Evolutionary conservation across 176 grass and related monocot genomes (phyloP).

Genomic region (Zea luxurians): DNA sequence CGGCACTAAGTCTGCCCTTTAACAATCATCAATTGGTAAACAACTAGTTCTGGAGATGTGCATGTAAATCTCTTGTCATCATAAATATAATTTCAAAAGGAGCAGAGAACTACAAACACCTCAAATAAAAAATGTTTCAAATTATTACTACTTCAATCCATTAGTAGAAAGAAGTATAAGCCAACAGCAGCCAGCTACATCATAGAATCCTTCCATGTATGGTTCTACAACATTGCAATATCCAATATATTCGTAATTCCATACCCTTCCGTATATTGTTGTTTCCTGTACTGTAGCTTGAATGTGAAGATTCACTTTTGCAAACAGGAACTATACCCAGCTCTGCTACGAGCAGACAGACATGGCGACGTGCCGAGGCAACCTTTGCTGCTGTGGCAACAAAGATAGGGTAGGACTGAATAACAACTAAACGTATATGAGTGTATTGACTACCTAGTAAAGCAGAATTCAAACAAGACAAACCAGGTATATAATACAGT

Average conservation of each 20-base stretch:
- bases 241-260: neutral
- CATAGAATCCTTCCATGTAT: neutral
- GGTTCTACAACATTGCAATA: constrained; percentile 6
- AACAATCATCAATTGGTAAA: neutral
- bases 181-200: neutral
- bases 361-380: too few species aligned
- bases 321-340: constrained; percentile 48
- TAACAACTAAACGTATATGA: too few species aligned
- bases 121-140: constrained; percentile 11
- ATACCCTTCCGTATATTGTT: constrained; percentile 39
- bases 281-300: constrained; percentile 29
- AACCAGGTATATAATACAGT: too few species aligned
- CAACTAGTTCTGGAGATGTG: neutral
- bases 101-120: neutral
- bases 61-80: neutral
- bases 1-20: too few species aligned
- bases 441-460: too few species aligned
- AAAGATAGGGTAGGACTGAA: too few species aligned
- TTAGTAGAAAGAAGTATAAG: constrained; percentile 6
- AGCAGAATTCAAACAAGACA: too few species aligned
- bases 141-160: neutral
- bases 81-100: neutral
- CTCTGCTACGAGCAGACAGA: constrained; percentile 50
- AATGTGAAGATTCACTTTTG: neutral
- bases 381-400: too few species aligned